A percentile compares a stretch with the other conserved stretches of the same genome.
These are phyloP conservation scores for Ophiostoma quercus DNA, from an alignment of 2,329 filamentous ascomycete genomes.

Conservation along the genomic window DNA sequence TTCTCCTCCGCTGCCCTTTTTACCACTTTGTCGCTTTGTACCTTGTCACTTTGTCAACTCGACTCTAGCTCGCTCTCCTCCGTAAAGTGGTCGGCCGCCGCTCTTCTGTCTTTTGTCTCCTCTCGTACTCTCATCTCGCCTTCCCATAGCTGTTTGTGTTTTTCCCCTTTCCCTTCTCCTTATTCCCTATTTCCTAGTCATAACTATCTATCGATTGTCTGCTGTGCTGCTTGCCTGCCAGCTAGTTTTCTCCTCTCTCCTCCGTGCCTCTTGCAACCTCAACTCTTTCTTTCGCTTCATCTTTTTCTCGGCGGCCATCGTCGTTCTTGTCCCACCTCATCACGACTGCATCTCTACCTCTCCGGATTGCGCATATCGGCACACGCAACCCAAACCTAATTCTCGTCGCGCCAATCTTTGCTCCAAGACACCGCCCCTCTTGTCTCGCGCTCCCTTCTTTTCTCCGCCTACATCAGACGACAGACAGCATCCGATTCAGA, in stretches of 20 bases:
- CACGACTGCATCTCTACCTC: neutral
- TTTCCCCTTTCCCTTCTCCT: constrained; percentile 2
- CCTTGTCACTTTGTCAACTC: constrained; percentile 18
- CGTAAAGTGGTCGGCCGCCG: neutral
- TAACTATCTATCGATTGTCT: neutral
- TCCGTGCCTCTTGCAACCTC: neutral
- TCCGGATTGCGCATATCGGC: neutral
- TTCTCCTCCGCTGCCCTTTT: constrained; percentile 16
- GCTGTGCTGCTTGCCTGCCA: neutral
- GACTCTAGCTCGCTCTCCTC: neutral
- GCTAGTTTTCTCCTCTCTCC: constrained; percentile 1
- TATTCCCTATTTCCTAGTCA: neutral
- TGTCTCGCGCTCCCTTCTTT: neutral
- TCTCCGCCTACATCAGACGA: neutral
- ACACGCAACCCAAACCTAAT: neutral
- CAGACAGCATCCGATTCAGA: neutral
- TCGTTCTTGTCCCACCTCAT: neutral
- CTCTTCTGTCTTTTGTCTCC: neutral
- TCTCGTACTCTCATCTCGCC: neutral
- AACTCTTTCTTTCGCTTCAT: neutral
- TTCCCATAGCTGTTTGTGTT: constrained; percentile 12
- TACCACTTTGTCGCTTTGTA: constrained; percentile 17
- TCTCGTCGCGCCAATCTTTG: neutral
- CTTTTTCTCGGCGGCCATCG: neutral
- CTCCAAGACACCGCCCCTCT: constrained; percentile 10